Conservation (phyloP, 352 stramenopile genomes). For the Aphanomyces cochlioides region DNA sequence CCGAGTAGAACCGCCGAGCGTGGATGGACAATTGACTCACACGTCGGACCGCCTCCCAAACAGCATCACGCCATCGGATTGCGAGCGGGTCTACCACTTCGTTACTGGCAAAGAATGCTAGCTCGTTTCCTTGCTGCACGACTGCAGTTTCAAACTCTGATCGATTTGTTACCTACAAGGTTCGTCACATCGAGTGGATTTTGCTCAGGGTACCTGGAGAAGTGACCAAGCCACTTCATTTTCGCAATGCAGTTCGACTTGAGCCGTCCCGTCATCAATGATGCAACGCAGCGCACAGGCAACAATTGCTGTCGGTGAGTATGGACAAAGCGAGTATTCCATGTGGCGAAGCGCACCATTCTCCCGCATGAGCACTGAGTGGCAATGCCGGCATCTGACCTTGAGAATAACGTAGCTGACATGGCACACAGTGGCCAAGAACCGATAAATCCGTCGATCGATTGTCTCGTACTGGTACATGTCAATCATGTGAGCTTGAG, state of each 20-base stretch:
- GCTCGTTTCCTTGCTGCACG: slow-evolving; percentile 40
- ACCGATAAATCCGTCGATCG: slow-evolving; percentile 56
- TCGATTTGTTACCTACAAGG: neutral
- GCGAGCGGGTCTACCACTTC: slow-evolving; percentile 35
- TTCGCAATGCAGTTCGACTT: slow-evolving; percentile 69
- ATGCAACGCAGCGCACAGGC: slow-evolving; percentile 52
- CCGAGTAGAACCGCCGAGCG: slow-evolving; percentile 63
- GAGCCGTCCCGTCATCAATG: slow-evolving; percentile 70
- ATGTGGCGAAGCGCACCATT: slow-evolving; percentile 35
- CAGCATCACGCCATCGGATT: slow-evolving; percentile 48
- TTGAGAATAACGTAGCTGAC: slow-evolving; percentile 75
- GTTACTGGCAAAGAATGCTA: slow-evolving; percentile 53
- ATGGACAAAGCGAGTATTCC: slow-evolving; percentile 36
- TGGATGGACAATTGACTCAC: slow-evolving; percentile 45
- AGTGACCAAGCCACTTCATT: slow-evolving; percentile 71
- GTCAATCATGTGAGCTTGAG: slow-evolving; percentile 2
- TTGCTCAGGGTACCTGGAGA: slow-evolving; percentile 28
- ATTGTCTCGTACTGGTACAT: slow-evolving; percentile 29
- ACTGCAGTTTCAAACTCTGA: slow-evolving; percentile 49
- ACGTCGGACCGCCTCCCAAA: slow-evolving; percentile 35
- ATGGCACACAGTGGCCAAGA: slow-evolving; percentile 62
- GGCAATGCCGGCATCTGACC: slow-evolving; percentile 54
- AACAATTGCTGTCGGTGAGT: slow-evolving; percentile 34
- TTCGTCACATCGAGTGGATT: neutral
- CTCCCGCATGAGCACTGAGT: slow-evolving; percentile 16